Evolutionary conservation across 805 yeast species (phyloP).

Genomic region (Starmerella stellata): DNA sequence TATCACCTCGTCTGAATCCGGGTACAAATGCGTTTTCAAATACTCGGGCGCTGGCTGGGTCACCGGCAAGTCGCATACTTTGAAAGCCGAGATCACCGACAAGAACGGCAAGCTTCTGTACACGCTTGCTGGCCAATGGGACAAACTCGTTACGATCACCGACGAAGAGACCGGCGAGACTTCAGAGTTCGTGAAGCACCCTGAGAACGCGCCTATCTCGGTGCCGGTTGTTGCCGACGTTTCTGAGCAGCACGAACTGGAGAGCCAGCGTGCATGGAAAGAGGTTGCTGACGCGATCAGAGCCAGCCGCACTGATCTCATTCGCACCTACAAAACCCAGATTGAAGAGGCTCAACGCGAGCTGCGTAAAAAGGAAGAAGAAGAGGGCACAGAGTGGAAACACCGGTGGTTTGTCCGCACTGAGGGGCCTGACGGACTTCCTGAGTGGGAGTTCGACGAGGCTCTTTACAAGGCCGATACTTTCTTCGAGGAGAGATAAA

Average conservation of each 20-base stretch:
- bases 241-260: constrained; percentile 62
- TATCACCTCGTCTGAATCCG: constrained; percentile 57
- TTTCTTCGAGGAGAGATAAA: constrained; percentile 14
- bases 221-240: constrained; percentile 60
- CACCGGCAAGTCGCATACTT: constrained; percentile 82
- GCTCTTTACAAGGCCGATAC: constrained; percentile 15
- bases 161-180: constrained; percentile 33
- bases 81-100: constrained; percentile 59
- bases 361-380: constrained; percentile 53
- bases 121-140: constrained; percentile 86
- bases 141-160: constrained; percentile 31
- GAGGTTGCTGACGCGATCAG: constrained; percentile 77
- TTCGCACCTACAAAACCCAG: constrained; percentile 53
- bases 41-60: constrained; percentile 89
- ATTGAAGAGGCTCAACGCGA: constrained; percentile 78
- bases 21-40: constrained; percentile 55
- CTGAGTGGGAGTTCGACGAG: constrained; percentile 18
- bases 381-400: constrained; percentile 48
- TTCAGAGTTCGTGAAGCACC: constrained; percentile 21
- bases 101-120: constrained; percentile 40
- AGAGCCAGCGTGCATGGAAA: constrained; percentile 76
- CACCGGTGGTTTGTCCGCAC: constrained; percentile 56
- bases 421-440: constrained; percentile 10
- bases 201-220: constrained; percentile 26
- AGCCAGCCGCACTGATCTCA: constrained; percentile 53